These are phyloP conservation scores for Pascua sp. DNA, from an alignment of 1,284 basidiomycete species.

Conservation along the genomic window DNA sequence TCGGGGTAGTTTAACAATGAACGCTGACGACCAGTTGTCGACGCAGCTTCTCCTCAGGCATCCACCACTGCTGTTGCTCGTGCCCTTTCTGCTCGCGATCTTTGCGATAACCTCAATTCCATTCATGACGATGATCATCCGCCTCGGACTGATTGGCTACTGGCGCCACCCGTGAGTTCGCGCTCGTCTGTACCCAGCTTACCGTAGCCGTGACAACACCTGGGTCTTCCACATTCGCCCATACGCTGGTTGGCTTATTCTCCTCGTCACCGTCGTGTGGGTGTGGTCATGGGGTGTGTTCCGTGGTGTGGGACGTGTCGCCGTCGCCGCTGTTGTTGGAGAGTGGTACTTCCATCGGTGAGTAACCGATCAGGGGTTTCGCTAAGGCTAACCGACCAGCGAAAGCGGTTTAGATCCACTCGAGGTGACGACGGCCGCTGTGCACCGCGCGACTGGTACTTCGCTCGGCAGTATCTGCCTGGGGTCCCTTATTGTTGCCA, in stretches of 20 bases:
- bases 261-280: constrained; percentile 67
- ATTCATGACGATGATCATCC: constrained; percentile 77
- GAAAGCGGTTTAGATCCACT: constrained; percentile 54
- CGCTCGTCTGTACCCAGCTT: background rate
- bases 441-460: constrained; percentile 72
- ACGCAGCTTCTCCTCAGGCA: constrained; percentile 72
- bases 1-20: background rate
- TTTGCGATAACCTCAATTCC: constrained; percentile 74
- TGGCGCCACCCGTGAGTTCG: constrained; percentile 48
- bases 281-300: constrained; percentile 88
- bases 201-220: constrained; percentile 37
- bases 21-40: constrained; percentile 54
- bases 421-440: constrained; percentile 66
- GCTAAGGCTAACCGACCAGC: constrained; percentile 10
- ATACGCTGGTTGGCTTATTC: constrained; percentile 81
- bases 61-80: constrained; percentile 75
- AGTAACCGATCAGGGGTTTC: constrained; percentile 23
- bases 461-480: constrained; percentile 75
- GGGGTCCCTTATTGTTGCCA: constrained; percentile 70
- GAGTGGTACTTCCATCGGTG: constrained; percentile 89
- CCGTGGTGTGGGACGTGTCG: constrained; percentile 72
- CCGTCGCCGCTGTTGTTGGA: constrained; percentile 77
- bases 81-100: constrained; percentile 69
- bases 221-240: constrained; percentile 69
- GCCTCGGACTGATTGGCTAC: constrained; percentile 71